Evolutionary conservation across 1,284 basidiomycete genomes (phyloP), one percentile per base, ranked within the genome.

Genomic region (Marasmius fiardii): DNA sequence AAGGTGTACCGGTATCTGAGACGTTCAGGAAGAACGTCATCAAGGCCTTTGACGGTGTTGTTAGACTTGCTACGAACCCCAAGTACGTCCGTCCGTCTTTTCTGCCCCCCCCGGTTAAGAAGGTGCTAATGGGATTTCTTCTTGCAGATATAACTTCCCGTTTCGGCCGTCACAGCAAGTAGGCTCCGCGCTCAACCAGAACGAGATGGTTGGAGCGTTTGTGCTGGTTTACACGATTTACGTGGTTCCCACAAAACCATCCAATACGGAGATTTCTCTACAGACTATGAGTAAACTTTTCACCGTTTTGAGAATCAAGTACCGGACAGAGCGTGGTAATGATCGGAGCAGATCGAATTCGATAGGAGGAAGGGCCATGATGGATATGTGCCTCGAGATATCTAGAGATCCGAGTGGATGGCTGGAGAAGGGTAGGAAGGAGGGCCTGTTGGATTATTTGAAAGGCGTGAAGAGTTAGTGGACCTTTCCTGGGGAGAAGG

Each of bases 1-100:
- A 12, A 21, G 28, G n/a, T 18, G 34, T 26, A 12, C 18, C 10
- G 0, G 61, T 76, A 0, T 62, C 70, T 2, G 49, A 66, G 0
- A 43, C 60, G 0, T 79, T 80, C 52, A 58, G 71, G 14, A 64
- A 63, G 0, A 61, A 67, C 1, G 64, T 82, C 0, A 63, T 72
- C 18, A 64, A 71, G 23, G 74, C 81, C 0, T 84, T 78, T 60
- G 59, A 67, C 8, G 69, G 78, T 3, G 78, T 84, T 60, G 65
- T 72, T 0, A 65, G 68, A 1, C 68, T 86, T 18, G 72, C 78
- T 50, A 43, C 58, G 0, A 64, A 68, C 1, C 58, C 73, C 37
- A 71, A 65, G 53, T 58, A 65, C 0, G 57, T 71, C n/a, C n/a
- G n/a, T n/a, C n/a, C n/a, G n/a, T n/a, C n/a, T n/a, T 10, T 74